These are phyloP conservation scores for Blastocystis sp. DNA, from an alignment of 352 stramenopile genomes.

Conservation along the genomic window DNA sequence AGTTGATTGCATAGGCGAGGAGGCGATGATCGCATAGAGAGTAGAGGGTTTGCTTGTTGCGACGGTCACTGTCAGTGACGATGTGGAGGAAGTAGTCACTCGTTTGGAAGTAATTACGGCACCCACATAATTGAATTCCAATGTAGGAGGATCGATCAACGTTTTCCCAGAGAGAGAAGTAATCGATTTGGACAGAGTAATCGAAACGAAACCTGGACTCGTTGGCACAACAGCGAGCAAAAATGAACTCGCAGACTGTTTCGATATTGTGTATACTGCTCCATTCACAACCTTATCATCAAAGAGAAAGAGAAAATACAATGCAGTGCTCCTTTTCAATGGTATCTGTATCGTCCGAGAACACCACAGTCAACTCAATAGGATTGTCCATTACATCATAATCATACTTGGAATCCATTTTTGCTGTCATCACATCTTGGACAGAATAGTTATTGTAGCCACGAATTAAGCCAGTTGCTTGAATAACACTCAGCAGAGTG, in stretches of 20 bases:
- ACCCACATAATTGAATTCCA: constrained; percentile 56
- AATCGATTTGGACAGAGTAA: constrained; percentile 24
- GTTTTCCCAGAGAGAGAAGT: not conserved
- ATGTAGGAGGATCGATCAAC: constrained; percentile 16
- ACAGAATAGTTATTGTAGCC: not conserved
- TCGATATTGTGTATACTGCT: not conserved
- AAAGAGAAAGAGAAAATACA: not conserved
- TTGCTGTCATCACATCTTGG: constrained; percentile 22
- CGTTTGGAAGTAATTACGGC: not conserved
- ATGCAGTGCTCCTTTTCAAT: constrained; percentile 10
- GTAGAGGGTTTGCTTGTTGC: constrained; percentile 6
- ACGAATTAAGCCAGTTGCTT: not conserved
- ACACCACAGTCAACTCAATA: not conserved
- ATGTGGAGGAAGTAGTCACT: not conserved
- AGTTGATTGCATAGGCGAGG: not conserved
- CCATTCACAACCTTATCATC: constrained; percentile 16
- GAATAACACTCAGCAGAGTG: not conserved
- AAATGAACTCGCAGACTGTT: not conserved
- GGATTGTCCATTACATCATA: constrained; percentile 24
- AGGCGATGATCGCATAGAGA: not conserved
- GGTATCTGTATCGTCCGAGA: not conserved
- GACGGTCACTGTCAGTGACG: not conserved
- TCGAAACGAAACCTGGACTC: not conserved
- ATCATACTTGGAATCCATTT: not conserved
- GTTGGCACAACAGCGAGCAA: not conserved